Evolutionary conservation across 306 rosid species (phyloP).

Genomic region (Sophora flavescens): DNA sequence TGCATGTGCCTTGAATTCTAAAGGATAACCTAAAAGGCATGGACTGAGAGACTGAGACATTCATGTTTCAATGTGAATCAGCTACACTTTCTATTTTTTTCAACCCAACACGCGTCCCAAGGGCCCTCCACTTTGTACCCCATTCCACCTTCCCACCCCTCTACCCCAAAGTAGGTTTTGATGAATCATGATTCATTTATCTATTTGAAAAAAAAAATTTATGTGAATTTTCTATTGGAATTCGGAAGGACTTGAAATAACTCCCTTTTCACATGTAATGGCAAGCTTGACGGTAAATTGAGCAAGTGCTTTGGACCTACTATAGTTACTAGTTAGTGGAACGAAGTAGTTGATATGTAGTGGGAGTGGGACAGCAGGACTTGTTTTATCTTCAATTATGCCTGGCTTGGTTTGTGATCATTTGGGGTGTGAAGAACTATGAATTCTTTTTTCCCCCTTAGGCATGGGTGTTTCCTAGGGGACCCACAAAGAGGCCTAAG

Average conservation of each 20-base stretch:
- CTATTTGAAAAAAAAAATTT: not conserved
- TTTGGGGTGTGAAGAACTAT: conserved; percentile 20
- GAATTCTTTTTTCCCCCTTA: conserved; percentile 4
- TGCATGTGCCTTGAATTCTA: not conserved
- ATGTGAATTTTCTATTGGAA: not conserved
- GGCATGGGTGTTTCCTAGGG: too few species aligned
- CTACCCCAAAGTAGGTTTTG: not conserved
- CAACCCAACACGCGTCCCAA: conserved; percentile 12
- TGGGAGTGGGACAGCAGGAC: conserved; percentile 30
- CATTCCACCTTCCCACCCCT: not conserved
- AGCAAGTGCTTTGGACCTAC: not conserved
- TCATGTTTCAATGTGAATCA: not conserved
- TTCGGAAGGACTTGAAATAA: not conserved
- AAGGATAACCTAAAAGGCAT: not conserved
- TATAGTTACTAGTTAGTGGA: conserved; percentile 45
- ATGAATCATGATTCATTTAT: not conserved
- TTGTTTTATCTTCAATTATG: conserved; percentile 21
- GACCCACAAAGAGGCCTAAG: too few species aligned
- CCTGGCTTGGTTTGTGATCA: conserved; percentile 31
- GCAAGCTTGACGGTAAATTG: not conserved
- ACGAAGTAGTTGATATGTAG: conserved; percentile 50
- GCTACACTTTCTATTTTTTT: not conserved
- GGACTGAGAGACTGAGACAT: not conserved
- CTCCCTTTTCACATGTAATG: conserved; percentile 1
- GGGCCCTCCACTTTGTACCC: not conserved